Evolutionary conservation across 2,329 filamentous ascomycete genomes (phyloP), one percentile per base, ranked within the genome.

Genomic region (Xylaria digitata): DNA sequence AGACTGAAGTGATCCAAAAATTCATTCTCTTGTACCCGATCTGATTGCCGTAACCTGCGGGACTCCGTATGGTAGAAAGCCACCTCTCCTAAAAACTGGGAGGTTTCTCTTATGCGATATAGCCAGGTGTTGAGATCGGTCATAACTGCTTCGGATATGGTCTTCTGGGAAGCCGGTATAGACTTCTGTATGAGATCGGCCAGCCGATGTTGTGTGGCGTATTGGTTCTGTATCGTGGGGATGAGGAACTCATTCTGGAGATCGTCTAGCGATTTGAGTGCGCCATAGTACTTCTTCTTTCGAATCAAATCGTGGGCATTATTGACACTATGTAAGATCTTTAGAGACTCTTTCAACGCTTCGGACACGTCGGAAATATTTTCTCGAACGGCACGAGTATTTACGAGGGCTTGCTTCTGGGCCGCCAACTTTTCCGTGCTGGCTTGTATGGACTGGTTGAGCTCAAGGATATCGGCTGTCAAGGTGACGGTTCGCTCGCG

Each of bases 61-160:
- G 96, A 87, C 74, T 97, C 92, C 0, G 96, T 99, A 76, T 98
- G 94, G 76, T 96, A 98, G 77, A 99, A 96, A 3, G 96, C 94
- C 6, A 99, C 93, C 78, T 99, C 96, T 4, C 96, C 96, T 7
- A 99, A 82, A 70, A 97, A 97, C 73, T 97, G 95, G 1, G 96
- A 97, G 19, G 94, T 97, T 79, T 99, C 96, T 74, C 96, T 90
- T 70, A 99, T 97, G 23, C 93, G 90, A 75, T 92, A 99, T 9
- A 99, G 84, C 96, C 96, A 99, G 0, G 94, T 97, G 76, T 98
- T 98, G 62, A 99, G 82, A 79, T 99, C 96, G 1, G 89, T 92
- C 93, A 98, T 98, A 72, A 99, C 96, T 15, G 94, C 94, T 80
- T 98, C 95, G 3, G 95, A 95, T 63, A 99, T 97, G 57, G 93